Evolutionary conservation across 495 filamentous ascomycete species (phyloP).

Genomic region (Mytilinidion resinicola): DNA sequence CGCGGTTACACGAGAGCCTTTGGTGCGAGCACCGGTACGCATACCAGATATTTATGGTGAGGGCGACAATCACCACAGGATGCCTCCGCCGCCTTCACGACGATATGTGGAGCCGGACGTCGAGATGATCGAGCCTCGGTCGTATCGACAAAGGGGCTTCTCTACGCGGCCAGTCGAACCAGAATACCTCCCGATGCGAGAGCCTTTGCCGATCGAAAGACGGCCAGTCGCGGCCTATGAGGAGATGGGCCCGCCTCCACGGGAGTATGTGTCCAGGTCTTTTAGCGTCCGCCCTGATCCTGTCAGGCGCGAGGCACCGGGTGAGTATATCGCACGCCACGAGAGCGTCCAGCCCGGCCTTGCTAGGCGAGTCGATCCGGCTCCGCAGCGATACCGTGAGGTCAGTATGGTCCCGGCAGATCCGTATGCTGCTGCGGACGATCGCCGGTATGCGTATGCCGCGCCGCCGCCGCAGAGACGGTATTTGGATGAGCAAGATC

Average conservation of each 20-base stretch:
- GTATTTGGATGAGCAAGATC: conserved; percentile 19
- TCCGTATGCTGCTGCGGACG: conserved; percentile 7
- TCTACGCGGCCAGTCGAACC: conserved; percentile 40
- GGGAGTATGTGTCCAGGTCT: conserved; percentile 21
- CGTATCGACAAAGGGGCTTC: conserved; percentile 49
- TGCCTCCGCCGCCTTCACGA: conserved; percentile 40
- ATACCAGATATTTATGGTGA: conserved; percentile 23
- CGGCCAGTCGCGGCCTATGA: conserved; percentile 25
- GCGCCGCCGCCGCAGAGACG: conserved; percentile 13
- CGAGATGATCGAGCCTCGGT: conserved; percentile 38
- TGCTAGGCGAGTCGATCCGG: conserved; percentile 7
- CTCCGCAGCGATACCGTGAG: conserved; percentile 25
- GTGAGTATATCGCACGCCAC: conserved; percentile 21
- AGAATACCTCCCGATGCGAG: conserved; percentile 21
- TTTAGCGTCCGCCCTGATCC: conserved; percentile 31
- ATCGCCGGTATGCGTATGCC: conserved; percentile 16
- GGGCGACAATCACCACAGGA: conserved; percentile 32
- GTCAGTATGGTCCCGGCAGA: conserved; percentile 19
- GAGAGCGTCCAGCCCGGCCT: conserved; percentile 26
- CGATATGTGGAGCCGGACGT: conserved; percentile 51
- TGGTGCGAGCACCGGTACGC: conserved; percentile 15
- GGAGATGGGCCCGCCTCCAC: conserved; percentile 23
- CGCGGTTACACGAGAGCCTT: conserved; percentile 25
- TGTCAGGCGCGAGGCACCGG: conserved; percentile 18
- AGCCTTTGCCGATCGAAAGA: conserved; percentile 11